Conservation (phyloP, 2,329 filamentous ascomycete species). For the Aspergillus felis region DNA sequence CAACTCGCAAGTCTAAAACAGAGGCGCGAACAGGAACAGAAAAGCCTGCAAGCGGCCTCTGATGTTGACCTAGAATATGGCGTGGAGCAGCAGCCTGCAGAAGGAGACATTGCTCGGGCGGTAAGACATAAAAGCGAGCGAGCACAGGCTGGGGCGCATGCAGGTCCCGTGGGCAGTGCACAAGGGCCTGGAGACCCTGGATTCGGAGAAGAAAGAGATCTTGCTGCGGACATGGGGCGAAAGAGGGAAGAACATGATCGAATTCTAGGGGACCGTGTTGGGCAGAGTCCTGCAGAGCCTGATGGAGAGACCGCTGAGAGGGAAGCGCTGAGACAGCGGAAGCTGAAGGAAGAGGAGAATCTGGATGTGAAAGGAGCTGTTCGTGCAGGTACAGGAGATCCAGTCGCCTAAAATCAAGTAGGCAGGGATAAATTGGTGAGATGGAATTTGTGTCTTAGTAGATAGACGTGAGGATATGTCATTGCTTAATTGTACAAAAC, state of each 20-base stretch:
- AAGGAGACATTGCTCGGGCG: constrained; percentile 32
- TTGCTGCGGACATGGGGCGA: constrained; percentile 29
- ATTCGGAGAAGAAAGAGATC: constrained; percentile 29
- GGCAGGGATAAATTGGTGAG: constrained; percentile 12
- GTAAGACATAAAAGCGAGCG: constrained; percentile 25
- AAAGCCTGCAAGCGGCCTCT: constrained; percentile 12
- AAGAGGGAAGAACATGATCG: constrained; percentile 34
- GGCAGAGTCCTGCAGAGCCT: constrained; percentile 14
- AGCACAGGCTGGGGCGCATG: constrained; percentile 33
- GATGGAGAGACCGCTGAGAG: constrained; percentile 21
- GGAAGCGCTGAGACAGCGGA: constrained; percentile 22
- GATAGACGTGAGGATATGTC: neutral
- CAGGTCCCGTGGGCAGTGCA: constrained; percentile 30
- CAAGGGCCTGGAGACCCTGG: constrained; percentile 26
- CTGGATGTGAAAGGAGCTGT: constrained; percentile 28
- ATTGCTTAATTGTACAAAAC: constrained; percentile 1
- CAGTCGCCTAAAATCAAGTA: constrained; percentile 31
- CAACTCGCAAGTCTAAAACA: constrained; percentile 15
- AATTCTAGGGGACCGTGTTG: constrained; percentile 25
- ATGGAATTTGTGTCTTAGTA: neutral
- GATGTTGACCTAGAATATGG: constrained; percentile 34
- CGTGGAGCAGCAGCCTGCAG: constrained; percentile 33
- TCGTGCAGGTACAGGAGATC: constrained; percentile 23
- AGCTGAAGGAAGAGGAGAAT: constrained; percentile 23
- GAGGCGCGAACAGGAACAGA: constrained; percentile 14